Conservation (phyloP, 805 yeast species). For the Komagataella ulmi region DNA sequence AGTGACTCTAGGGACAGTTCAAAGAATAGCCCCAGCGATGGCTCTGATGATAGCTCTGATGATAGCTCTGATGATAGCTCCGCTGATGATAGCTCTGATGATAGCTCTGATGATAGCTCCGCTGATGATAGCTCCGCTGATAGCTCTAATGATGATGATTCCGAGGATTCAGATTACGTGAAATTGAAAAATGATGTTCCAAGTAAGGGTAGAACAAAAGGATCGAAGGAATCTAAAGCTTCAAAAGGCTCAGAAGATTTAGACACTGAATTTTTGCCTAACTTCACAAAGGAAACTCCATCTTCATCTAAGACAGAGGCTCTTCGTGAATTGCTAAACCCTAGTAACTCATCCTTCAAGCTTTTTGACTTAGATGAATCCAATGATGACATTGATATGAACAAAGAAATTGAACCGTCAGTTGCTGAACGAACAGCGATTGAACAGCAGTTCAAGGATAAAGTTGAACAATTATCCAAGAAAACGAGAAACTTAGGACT, state of each 20-base stretch:
- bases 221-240: not conserved
- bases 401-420: not conserved
- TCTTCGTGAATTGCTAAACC: slow-evolving; percentile 46
- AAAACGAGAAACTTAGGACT: slow-evolving; percentile 32
- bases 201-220: not conserved
- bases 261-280: not conserved
- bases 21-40: slow-evolving; percentile 15
- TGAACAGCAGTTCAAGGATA: not conserved
- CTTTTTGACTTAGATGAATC: slow-evolving; percentile 34
- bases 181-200: not conserved
- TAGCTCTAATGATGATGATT: slow-evolving; percentile 4
- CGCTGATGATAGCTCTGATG: slow-evolving; percentile 19
- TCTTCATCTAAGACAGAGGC: slow-evolving; percentile 32
- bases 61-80: slow-evolving; percentile 26
- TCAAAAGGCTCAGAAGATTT: not conserved
- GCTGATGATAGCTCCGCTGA: slow-evolving; percentile 19
- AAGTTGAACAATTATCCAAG: slow-evolving; percentile 5
- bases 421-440: not conserved
- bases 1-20: not conserved
- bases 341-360: slow-evolving; percentile 26
- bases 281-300: not conserved
- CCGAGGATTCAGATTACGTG: not conserved
- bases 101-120: slow-evolving; percentile 21
- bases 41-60: slow-evolving; percentile 9
- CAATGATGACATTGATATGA: slow-evolving; percentile 19